A percentile compares a stretch with the other conserved stretches of the same genome.
Evolutionary conservation across 2,329 filamentous ascomycete species (phyloP).

Genomic region (Kalaharituber pfeilii): DNA sequence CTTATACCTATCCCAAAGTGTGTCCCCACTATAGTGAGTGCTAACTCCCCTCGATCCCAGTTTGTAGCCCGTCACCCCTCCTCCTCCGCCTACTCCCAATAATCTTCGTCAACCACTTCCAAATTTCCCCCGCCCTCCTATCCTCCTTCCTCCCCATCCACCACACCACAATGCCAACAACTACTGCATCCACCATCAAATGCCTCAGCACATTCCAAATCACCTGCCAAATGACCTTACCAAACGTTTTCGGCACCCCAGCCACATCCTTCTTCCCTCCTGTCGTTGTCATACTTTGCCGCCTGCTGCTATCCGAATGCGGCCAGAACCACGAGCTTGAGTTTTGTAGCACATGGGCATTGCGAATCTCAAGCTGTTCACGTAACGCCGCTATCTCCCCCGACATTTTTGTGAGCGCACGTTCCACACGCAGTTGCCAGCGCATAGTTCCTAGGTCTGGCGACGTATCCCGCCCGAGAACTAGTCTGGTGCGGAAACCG

Average conservation of each 20-base stretch:
- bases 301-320: background rate
- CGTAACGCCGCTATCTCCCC: conserved; percentile 81
- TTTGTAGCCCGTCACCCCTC: too few species aligned
- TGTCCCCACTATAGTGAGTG: too few species aligned
- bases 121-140: conserved; percentile 43
- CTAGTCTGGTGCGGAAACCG: conserved; percentile 11
- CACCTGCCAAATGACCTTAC: conserved; percentile 54
- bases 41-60: too few species aligned
- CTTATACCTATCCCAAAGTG: too few species aligned
- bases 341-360: background rate
- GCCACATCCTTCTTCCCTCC: conserved; percentile 47
- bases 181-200: conserved; percentile 49
- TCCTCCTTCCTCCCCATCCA: conserved; percentile 60
- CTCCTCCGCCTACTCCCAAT: conserved; percentile 10
- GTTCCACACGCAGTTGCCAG: conserved; percentile 71
- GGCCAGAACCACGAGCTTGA: background rate
- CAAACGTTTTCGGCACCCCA: conserved; percentile 42
- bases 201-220: conserved; percentile 57
- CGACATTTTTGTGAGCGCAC: conserved; percentile 71
- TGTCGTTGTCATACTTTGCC: background rate
- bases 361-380: conserved; percentile 51
- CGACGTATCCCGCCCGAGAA: conserved; percentile 10
- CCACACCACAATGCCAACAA: conserved; percentile 47
- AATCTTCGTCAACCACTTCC: conserved; percentile 9
- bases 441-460: conserved; percentile 19